Evolutionary conservation across 306 rosid genomes (phyloP).

Genomic region (Spatholobus suberectus): DNA sequence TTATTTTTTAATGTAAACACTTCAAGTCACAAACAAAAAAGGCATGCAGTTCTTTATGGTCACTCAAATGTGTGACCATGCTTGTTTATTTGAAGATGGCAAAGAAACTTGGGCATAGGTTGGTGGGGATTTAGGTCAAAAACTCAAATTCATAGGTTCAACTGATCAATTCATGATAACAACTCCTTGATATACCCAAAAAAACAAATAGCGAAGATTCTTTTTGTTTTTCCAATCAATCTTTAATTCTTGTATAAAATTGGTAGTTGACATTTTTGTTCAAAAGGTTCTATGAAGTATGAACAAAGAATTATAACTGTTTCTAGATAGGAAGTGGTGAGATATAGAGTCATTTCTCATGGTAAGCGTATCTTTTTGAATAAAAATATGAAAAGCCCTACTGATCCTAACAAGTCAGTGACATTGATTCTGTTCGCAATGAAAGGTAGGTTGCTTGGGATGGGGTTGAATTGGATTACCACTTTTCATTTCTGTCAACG

Average conservation of each 20-base stretch:
- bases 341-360: conserved; percentile 5
- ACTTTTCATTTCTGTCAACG: background rate
- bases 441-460: background rate
- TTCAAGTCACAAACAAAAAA: background rate
- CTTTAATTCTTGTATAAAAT: background rate
- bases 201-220: background rate
- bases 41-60: background rate
- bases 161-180: background rate
- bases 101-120: background rate
- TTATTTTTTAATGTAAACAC: background rate
- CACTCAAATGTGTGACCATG: background rate
- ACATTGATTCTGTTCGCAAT: background rate
- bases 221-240: background rate
- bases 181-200: background rate
- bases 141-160: conserved; percentile 5
- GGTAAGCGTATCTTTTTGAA: background rate
- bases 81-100: background rate
- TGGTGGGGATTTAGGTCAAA: conserved; percentile 15
- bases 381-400: background rate
- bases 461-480: conserved; percentile 6
- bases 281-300: background rate
- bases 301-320: background rate
- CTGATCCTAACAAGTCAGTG: background rate
- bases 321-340: background rate
- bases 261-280: background rate